Base-by-base conservation (phyloP, 169 alveolate genomes). In the Cryptosporidium tyzzeri region DNA sequence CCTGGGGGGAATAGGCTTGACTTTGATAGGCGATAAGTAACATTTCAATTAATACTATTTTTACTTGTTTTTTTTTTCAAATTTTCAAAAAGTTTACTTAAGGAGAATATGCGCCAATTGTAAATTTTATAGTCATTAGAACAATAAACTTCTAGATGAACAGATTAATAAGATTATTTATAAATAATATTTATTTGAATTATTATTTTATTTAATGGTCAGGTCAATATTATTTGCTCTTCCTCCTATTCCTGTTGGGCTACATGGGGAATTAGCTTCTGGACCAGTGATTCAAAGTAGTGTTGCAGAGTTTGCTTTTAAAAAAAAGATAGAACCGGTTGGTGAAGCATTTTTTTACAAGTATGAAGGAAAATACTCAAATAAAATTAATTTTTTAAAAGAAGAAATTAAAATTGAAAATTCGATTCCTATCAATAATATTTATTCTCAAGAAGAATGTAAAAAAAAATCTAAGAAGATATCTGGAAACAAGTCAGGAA, bases 1-100 rank as follows among this genome's bases (percentile, higher is more conserved):
- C 41, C 14, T 80, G 41, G 89, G 89, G 41, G 89, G 89, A 14
- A 80, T 80, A 62, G 89, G 89, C 2, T 50, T 80, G 39, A 44
- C 80, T 62, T 80, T 65, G 26, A n/a, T 80, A 62, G 80, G 89
- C 12, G 89, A 80, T 31, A 80, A 67, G 68, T 73, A 59, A 62
- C 14, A 29, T 26, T 14, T 33, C 44, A 59, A 53, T 31, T 10
- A 35, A 29, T 16, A 55, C 37, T 73, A 48, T 55, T 31, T 51
- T 73, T 53, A n/a, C 67, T 73, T 53, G 26, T 50, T 29, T 73
- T 51, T 59, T 59, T 29, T n/a, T 35, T 48, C 33, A n/a, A 65
- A 65, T 14, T 70, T 26, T 70, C n/a, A 23, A 50, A 29, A 21
- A 48, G 21, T 45, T 10, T 65, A 31, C 23, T 18, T 29, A n/a